These are phyloP conservation scores for Populus hybrid DNA, from an alignment of 441 rosid species.

Conservation along the genomic window DNA sequence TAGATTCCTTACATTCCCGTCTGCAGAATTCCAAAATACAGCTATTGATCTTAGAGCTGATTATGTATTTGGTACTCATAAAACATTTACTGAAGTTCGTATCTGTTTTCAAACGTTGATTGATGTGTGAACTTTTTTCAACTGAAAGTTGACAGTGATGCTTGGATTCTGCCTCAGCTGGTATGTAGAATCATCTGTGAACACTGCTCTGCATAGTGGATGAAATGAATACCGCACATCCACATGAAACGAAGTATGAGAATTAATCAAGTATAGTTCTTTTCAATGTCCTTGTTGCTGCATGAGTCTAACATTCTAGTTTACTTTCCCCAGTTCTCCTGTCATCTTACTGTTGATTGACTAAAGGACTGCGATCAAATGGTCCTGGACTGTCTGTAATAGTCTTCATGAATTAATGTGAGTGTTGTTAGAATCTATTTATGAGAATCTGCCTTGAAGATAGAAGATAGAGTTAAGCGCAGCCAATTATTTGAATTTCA, in stretches of 20 bases:
- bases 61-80: too few species aligned
- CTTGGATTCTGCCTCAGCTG: slow-evolving; percentile 32
- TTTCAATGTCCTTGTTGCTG: background rate
- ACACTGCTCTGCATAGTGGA: slow-evolving; percentile 30
- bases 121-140: slow-evolving; percentile 10
- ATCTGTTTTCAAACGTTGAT: too few species aligned
- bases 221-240: slow-evolving; percentile 39
- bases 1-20: too few species aligned
- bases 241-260: slow-evolving; percentile 45
- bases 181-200: slow-evolving; percentile 26
- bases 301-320: slow-evolving; percentile 4
- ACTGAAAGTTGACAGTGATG: slow-evolving; percentile 38
- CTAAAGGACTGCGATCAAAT: slow-evolving; percentile 68
- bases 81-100: too few species aligned
- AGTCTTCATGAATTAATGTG: slow-evolving; percentile 54
- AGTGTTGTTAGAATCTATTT: slow-evolving; percentile 21
- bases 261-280: background rate
- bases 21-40: too few species aligned
- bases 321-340: slow-evolving; percentile 31
- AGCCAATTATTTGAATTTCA: too few species aligned
- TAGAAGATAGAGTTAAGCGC: too few species aligned
- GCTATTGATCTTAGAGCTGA: too few species aligned
- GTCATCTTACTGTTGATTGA: slow-evolving; percentile 49
- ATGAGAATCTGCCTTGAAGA: too few species aligned
- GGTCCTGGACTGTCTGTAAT: slow-evolving; percentile 74